A percentile compares a stretch with the other conserved stretches of the same genome.
Conservation (phyloP, 2,329 filamentous ascomycete genomes). For the Ustilaginoidea virens region DNA sequence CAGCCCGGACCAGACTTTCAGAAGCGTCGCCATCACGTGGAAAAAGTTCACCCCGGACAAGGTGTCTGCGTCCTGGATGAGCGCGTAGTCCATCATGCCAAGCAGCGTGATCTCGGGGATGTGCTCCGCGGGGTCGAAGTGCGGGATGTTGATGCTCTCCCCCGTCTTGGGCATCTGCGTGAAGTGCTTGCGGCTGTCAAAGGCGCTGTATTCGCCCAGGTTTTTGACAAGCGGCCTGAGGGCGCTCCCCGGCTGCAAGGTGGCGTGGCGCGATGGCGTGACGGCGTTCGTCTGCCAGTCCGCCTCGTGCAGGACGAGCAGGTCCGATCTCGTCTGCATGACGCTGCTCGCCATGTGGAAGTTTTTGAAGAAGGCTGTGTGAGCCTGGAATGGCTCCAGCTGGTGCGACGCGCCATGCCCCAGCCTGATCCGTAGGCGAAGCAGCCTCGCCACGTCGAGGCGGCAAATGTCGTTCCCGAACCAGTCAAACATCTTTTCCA, state of each 20-base stretch:
- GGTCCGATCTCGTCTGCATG: slow-evolving; percentile 6
- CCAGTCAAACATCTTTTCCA: slow-evolving; percentile 4
- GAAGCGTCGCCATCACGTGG: too few species aligned
- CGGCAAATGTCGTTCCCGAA: slow-evolving; percentile 1
- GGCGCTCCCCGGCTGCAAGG: neutral
- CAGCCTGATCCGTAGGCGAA: neutral
- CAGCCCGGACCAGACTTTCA: too few species aligned
- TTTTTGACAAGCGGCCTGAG: neutral
- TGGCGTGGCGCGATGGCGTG: neutral
- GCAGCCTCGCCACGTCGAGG: too few species aligned
- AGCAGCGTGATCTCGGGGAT: neutral
- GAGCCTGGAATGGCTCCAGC: slow-evolving; percentile 5
- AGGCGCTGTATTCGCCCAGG: neutral
- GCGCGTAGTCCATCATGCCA: too few species aligned
- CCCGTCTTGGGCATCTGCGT: neutral
- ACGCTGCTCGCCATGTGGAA: slow-evolving; percentile 4
- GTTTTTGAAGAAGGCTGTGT: slow-evolving; percentile 6
- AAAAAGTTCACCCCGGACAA: too few species aligned
- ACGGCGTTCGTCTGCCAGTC: neutral
- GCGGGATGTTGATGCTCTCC: neutral
- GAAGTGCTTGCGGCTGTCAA: slow-evolving; percentile 1
- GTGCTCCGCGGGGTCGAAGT: slow-evolving; percentile 1
- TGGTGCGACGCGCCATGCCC: neutral
- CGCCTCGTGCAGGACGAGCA: slow-evolving; percentile 3
- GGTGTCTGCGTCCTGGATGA: too few species aligned